Conservation (phyloP, 805 yeast genomes). For the Ogataea chonburiensis region DNA sequence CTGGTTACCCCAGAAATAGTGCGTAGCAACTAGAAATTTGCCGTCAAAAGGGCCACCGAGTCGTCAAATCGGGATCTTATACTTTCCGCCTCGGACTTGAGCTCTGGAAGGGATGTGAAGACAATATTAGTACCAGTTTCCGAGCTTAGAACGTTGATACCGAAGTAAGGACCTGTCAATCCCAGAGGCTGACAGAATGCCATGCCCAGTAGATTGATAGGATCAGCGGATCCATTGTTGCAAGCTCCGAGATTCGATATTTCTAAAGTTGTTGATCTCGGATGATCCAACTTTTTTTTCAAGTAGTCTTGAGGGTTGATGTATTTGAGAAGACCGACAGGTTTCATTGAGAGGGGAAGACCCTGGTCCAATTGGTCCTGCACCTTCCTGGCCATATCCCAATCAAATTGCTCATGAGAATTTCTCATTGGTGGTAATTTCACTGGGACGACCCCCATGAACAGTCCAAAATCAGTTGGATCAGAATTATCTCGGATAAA, state of each 20-base stretch:
- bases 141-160: constrained; percentile 20
- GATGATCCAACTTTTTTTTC: neutral
- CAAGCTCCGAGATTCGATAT: constrained; percentile 24
- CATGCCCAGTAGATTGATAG: constrained; percentile 15
- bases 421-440: constrained; percentile 1
- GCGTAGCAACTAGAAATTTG: too few species aligned
- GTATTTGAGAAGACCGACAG: constrained; percentile 14
- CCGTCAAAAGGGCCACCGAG: too few species aligned
- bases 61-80: constrained; percentile 2
- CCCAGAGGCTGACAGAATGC: constrained; percentile 23
- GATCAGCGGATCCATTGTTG: constrained; percentile 1
- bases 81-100: constrained; percentile 10
- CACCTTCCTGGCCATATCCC: constrained; percentile 17
- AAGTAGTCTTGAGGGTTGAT: constrained; percentile 9
- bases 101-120: constrained; percentile 5
- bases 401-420: constrained; percentile 9
- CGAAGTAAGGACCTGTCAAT: constrained; percentile 11
- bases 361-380: constrained; percentile 12
- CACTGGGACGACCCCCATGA: constrained; percentile 1
- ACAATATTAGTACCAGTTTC: constrained; percentile 17
- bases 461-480: constrained; percentile 9
- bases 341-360: constrained; percentile 1
- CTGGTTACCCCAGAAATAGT: too few species aligned
- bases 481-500: constrained; percentile 1
- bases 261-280: constrained; percentile 15